A percentile compares a stretch with the other conserved stretches of the same genome.
Evolutionary conservation across 257 asterid species (phyloP).

Genomic region (Solanum chilense): DNA sequence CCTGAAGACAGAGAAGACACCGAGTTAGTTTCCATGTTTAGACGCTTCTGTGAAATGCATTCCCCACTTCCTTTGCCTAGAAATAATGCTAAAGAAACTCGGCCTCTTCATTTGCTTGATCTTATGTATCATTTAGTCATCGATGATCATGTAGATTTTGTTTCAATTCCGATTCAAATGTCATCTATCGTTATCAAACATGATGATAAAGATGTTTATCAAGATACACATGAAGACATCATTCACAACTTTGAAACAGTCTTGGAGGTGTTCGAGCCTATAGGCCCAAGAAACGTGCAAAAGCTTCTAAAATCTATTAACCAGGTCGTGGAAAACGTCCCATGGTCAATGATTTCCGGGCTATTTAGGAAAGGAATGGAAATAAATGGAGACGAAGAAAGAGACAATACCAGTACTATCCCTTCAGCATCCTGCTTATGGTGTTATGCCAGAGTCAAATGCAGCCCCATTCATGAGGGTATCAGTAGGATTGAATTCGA

Average conservation of each 20-base stretch:
- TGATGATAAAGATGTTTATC: not conserved
- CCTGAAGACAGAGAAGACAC: not conserved
- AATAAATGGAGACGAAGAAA: not conserved
- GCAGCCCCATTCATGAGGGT: constrained; percentile 8
- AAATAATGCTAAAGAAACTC: not conserved
- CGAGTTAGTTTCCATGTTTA: not conserved
- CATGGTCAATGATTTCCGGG: constrained; percentile 17
- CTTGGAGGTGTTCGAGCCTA: constrained; percentile 1
- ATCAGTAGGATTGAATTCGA: constrained; percentile 15
- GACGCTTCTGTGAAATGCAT: constrained; percentile 5
- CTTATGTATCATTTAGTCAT: constrained; percentile 24
- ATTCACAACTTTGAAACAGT: constrained; percentile 6
- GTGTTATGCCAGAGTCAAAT: constrained; percentile 4
- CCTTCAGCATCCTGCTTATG: constrained; percentile 13
- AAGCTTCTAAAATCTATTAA: constrained; percentile 1
- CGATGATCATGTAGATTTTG: not conserved
- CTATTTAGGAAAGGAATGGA: not conserved
- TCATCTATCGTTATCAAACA: not conserved
- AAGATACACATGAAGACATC: not conserved
- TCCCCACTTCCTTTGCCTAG: constrained; percentile 19
- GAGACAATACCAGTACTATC: constrained; percentile 4
- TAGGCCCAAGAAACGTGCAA: constrained; percentile 2
- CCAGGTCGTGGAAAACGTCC: constrained; percentile 1
- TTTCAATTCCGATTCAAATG: not conserved
- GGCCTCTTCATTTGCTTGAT: constrained; percentile 23